Evolutionary conservation across 1,139 yeast species (phyloP).

Genomic region (Diutina ranongensis): DNA sequence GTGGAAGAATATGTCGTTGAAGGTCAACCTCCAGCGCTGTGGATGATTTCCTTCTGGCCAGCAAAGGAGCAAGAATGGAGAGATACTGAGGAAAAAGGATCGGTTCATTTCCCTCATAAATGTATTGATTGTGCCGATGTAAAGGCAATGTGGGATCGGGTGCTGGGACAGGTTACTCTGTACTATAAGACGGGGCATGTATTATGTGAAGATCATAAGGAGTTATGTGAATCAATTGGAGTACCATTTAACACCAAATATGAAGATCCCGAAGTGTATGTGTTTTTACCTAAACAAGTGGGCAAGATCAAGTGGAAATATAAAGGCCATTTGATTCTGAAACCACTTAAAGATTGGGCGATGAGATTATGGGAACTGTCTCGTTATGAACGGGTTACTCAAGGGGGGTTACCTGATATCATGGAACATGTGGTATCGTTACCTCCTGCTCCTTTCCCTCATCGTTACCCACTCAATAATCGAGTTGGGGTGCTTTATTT

Average conservation of each 20-base stretch:
- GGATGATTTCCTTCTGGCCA: constrained; percentile 57
- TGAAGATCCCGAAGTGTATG: constrained; percentile 19
- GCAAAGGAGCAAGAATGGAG: constrained; percentile 31
- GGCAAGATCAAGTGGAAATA: constrained; percentile 28
- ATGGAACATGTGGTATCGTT: constrained; percentile 19
- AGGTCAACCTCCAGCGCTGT: constrained; percentile 21
- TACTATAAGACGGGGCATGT: constrained; percentile 44
- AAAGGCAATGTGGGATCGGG: constrained; percentile 44
- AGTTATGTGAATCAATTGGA: constrained; percentile 41
- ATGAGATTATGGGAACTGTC: constrained; percentile 23
- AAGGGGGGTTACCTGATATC: constrained; percentile 26
- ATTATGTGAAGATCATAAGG: constrained; percentile 40
- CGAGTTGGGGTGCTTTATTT: constrained; percentile 40
- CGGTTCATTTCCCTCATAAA: constrained; percentile 17
- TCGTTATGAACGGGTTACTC: constrained; percentile 28
- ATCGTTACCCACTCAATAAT: constrained; percentile 16
- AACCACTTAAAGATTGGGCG: constrained; percentile 23
- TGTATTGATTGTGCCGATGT: constrained; percentile 41
- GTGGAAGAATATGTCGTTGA: neutral
- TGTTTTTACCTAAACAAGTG: constrained; percentile 30
- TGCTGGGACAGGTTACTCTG: constrained; percentile 36
- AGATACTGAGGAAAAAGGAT: constrained; percentile 10
- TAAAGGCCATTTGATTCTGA: constrained; percentile 16
- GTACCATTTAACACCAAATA: constrained; percentile 13
- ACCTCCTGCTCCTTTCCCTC: constrained; percentile 12